phyloP scores from a whole-genome alignment of 768 basidiomycete species.

The Termitomyces bulborhizus region DNA sequence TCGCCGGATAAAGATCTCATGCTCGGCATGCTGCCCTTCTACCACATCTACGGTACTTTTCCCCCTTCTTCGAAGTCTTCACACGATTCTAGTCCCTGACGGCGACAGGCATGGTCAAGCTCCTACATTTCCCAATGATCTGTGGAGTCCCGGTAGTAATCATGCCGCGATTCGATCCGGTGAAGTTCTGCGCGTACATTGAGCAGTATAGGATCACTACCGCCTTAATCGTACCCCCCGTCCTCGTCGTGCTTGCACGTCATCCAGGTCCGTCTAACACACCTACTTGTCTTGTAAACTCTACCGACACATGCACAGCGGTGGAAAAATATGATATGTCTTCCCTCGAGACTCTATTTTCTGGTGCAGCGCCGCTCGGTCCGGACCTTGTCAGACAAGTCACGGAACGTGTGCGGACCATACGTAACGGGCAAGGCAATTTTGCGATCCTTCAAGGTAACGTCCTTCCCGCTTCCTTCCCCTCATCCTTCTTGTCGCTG shows the following conservation, averaged over 20 bases:
- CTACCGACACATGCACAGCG: conserved; percentile 27
- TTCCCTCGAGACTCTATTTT: conserved; percentile 50
- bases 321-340: conserved; percentile 64
- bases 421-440: conserved; percentile 33
- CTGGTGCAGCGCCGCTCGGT: conserved; percentile 80
- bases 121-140: conserved; percentile 53
- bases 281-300: neutral
- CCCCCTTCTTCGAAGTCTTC: neutral
- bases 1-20: conserved; percentile 39
- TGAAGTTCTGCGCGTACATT: conserved; percentile 57
- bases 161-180: conserved; percentile 67
- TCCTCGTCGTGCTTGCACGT: conserved; percentile 70
- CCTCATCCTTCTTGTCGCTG: too few species aligned
- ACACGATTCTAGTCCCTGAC: too few species aligned
- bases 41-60: conserved; percentile 36
- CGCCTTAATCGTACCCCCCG: conserved; percentile 69
- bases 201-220: conserved; percentile 57
- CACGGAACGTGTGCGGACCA: conserved; percentile 26
- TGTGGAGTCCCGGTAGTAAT: conserved; percentile 48
- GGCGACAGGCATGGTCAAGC: conserved; percentile 48
- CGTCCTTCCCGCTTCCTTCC: too few species aligned
- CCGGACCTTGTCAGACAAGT: conserved; percentile 52
- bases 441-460: conserved; percentile 44
- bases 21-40: conserved; percentile 61
- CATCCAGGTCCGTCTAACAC: conserved; percentile 46